Evolutionary conservation across 352 stramenopile genomes (phyloP), one percentile per base, ranked within the genome.

Genomic region (Globisporangium apiculatum): DNA sequence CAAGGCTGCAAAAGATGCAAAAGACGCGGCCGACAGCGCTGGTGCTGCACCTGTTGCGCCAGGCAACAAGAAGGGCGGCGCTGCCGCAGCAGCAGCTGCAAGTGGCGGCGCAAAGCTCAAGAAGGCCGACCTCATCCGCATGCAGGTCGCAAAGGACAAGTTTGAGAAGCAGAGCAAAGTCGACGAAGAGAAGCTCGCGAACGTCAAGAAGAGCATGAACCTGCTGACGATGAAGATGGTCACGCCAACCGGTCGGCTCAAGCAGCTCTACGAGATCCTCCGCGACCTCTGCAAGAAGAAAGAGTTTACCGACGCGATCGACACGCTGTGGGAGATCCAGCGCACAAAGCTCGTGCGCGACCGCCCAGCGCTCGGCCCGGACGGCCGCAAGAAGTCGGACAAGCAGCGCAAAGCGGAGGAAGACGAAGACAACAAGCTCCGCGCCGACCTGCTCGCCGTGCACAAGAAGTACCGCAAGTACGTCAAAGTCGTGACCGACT

Each of bases 401-500:
- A 87, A 91, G 64, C 72, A 75, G 55, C 66, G 62, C 54, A 89
- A 86, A 62, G 80, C 80, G 51, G 81, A 91, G 50, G 78, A 87
- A 4, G 74, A 87, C n/a, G 79, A 92, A 43, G 79, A 90, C 61
- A 68, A 67, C 43, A 89, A 90, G 61, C 66, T 90, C n/a, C 52
- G 61, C 5, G 57, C 65, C 1, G 80, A 92, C 48, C 62, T 92
- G 42, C 76, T 84, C 48, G 75, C 65, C 3, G 77, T 94, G 15
- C 84, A 92, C 77, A 91, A 92, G 60, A 92, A 94, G 55, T 91
- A 94, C 74, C 82, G 78, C 53, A 94, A 94, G 62, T 94, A 94
- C 65, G 75, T 86, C 55, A 94, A 92, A 65, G 71, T 68, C 8
- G 69, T 91, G 11, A 78, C 82, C 58, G 79, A 85, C 18, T 92